phyloP scores from a whole-genome alignment of 192 early-diverging fungal genomes.

The Obelidium mucronatum region DNA sequence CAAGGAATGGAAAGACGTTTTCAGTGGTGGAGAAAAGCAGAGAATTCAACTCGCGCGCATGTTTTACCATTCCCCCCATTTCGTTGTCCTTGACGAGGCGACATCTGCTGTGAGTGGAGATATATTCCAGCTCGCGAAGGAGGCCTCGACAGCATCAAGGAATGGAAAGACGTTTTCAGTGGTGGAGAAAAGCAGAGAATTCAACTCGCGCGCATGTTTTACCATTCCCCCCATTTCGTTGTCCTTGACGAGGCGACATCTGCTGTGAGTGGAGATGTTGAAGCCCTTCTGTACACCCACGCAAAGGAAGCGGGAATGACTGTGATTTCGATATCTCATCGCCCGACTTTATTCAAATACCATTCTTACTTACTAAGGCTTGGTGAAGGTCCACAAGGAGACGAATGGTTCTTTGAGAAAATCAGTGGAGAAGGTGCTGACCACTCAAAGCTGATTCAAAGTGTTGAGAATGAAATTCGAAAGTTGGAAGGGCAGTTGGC shows the following conservation, averaged over 20 bases:
- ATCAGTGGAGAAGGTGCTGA: slow-evolving; percentile 42
- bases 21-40: slow-evolving; percentile 90
- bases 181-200: slow-evolving; percentile 82
- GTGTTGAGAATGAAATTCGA: slow-evolving; percentile 51
- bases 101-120: slow-evolving; percentile 92
- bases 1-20: slow-evolving; percentile 77
- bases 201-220: slow-evolving; percentile 94
- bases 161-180: slow-evolving; percentile 83
- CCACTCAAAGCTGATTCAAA: slow-evolving; percentile 27
- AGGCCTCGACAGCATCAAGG: slow-evolving; percentile 63
- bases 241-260: slow-evolving; percentile 96
- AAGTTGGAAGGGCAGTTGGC: slow-evolving; percentile 48
- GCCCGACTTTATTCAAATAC: slow-evolving; percentile 95
- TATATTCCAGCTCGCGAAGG: slow-evolving; percentile 70
- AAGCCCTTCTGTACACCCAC: slow-evolving; percentile 81
- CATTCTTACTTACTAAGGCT: slow-evolving; percentile 62
- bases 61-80: slow-evolving; percentile 95
- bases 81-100: slow-evolving; percentile 97
- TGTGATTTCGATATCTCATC: slow-evolving; percentile 90
- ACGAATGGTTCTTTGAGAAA: slow-evolving; percentile 52
- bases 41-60: slow-evolving; percentile 84
- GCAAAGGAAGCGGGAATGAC: slow-evolving; percentile 76
- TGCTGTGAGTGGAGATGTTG: slow-evolving; percentile 94
- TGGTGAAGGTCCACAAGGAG: slow-evolving; percentile 46
- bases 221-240: slow-evolving; percentile 93